Conservation (phyloP, 805 yeast species). For the Metschnikowia shivogae region DNA sequence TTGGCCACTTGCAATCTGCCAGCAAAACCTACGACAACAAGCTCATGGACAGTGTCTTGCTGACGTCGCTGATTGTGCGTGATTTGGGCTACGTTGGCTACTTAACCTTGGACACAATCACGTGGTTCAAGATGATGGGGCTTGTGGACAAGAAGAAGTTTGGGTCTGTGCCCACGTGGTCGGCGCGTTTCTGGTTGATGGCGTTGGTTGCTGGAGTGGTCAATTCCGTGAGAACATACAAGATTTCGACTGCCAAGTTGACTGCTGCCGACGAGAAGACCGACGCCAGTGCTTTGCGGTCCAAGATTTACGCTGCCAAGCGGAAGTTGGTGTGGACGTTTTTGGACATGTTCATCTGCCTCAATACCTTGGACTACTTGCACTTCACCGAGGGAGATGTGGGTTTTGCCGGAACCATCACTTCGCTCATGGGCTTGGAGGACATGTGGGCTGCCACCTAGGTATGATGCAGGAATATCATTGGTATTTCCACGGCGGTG, state of each 20-base stretch:
- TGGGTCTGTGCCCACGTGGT: conserved; percentile 49
- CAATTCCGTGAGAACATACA: conserved; percentile 54
- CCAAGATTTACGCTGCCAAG: conserved; percentile 47
- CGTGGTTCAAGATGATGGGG: conserved; percentile 58
- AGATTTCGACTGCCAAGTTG: conserved; percentile 40
- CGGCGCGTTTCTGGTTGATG: conserved; percentile 72
- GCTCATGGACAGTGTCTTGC: conserved; percentile 56
- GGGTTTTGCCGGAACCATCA: conserved; percentile 79
- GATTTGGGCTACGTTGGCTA: conserved; percentile 62
- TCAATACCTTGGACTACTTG: conserved; percentile 59
- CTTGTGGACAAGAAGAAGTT: conserved; percentile 46
- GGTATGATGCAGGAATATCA: not conserved
- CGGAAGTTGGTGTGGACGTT: conserved; percentile 73
- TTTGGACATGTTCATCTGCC: conserved; percentile 71
- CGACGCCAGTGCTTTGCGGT: conserved; percentile 34
- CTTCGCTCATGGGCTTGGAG: conserved; percentile 73
- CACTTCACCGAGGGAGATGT: conserved; percentile 71
- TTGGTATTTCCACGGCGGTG: too few relatives aligned
- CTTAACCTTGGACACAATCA: conserved; percentile 58
- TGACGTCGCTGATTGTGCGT: conserved; percentile 49
- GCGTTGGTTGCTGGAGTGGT: conserved; percentile 62
- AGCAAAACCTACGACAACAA: conserved; percentile 65
- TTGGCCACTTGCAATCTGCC: conserved; percentile 67
- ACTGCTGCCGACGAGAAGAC: conserved; percentile 24
- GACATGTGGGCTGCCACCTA: conserved; percentile 59